Conservation (phyloP, 257 asterid species). For the Lycium barbarum region DNA sequence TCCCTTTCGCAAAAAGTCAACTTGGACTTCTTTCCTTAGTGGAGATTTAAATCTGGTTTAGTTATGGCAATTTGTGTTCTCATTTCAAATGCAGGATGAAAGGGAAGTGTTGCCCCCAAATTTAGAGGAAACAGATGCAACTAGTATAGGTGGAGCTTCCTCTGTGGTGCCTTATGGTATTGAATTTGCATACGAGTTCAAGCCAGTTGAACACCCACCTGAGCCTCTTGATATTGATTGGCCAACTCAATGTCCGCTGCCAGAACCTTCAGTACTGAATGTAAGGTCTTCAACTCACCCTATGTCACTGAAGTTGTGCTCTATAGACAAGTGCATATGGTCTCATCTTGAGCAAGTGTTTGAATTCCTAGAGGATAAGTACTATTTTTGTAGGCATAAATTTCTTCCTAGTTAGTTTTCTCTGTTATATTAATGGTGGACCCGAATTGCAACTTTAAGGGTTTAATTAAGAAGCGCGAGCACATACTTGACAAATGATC, state of each 20-base stretch:
- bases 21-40: background rate
- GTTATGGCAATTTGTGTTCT: conserved; percentile 13
- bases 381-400: background rate
- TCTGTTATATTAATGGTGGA: background rate
- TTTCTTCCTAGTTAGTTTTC: background rate
- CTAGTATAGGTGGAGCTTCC: conserved; percentile 45
- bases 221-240: conserved; percentile 82
- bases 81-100: conserved; percentile 55
- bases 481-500: too few relatives aligned
- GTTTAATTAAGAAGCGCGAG: too few relatives aligned
- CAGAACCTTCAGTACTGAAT: conserved; percentile 91
- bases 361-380: too few relatives aligned
- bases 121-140: conserved; percentile 49
- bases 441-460: too few relatives aligned
- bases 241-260: conserved; percentile 84
- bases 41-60: background rate
- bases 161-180: conserved; percentile 63
- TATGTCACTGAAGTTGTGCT: background rate
- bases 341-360: background rate
- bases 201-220: conserved; percentile 77
- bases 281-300: conserved; percentile 46
- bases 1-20: background rate
- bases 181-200: conserved; percentile 73
- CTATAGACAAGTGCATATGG: background rate
- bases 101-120: conserved; percentile 61